Evolutionary conservation across 139 green algal genomes (phyloP).

Genomic region (Axilococcus clingmanii): DNA sequence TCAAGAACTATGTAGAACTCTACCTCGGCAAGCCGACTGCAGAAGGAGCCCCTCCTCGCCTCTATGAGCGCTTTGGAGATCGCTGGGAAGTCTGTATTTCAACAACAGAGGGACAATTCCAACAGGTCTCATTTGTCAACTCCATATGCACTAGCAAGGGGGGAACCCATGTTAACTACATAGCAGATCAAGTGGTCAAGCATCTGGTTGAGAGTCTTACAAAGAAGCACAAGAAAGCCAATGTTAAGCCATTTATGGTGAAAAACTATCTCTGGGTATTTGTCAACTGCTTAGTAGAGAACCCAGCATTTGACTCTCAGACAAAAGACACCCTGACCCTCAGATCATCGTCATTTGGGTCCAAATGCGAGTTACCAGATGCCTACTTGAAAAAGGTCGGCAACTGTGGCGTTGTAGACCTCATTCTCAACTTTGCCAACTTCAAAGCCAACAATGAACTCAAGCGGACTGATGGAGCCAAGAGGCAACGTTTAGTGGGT

Average conservation of each 20-base stretch:
- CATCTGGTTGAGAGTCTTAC: conserved; percentile 70
- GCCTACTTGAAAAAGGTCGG: conserved; percentile 86
- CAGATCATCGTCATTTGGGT: conserved; percentile 79
- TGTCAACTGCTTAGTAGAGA: conserved; percentile 93
- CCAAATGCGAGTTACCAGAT: conserved; percentile 79
- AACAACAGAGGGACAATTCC: conserved; percentile 82
- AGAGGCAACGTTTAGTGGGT: conserved; percentile 65
- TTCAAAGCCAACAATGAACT: conserved; percentile 93
- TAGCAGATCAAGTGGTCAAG: conserved; percentile 72
- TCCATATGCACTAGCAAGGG: conserved; percentile 94
- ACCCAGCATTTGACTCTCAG: conserved; percentile 96
- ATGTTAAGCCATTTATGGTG: conserved; percentile 90
- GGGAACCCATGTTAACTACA: conserved; percentile 91
- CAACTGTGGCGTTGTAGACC: conserved; percentile 72
- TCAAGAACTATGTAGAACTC: conserved; percentile 89
- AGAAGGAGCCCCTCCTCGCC: conserved; percentile 45
- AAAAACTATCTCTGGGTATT: conserved; percentile 99
- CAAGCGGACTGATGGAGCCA: conserved; percentile 95
- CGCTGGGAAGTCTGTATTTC: conserved; percentile 91
- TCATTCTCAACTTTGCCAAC: conserved; percentile 76
- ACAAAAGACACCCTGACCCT: conserved; percentile 97
- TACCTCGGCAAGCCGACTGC: conserved; percentile 73
- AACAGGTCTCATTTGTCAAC: conserved; percentile 97
- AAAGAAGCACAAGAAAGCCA: conserved; percentile 93
- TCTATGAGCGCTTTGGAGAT: conserved; percentile 86